Conservation (phyloP, 108 stramenopile species). For the Nannochloropsis oceanica region DNA sequence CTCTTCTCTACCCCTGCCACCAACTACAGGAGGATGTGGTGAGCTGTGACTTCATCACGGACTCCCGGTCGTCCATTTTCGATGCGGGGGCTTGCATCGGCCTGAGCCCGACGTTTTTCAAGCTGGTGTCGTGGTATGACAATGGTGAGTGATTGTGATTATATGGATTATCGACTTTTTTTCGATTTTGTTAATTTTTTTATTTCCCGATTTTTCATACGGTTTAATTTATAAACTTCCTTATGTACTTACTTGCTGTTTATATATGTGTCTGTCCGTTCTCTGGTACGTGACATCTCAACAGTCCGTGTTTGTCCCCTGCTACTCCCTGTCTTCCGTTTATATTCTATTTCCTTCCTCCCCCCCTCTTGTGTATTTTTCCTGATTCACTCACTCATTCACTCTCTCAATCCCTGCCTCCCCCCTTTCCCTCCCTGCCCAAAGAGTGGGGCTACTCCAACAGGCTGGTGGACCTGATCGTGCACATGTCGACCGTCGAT, state of each 20-base stretch:
- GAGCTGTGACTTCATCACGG: conserved; percentile 35
- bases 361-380: background rate
- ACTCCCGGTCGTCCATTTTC: conserved; percentile 39
- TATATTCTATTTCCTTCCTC: background rate
- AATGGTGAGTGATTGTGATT: background rate
- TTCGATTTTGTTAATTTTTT: background rate
- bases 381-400: background rate
- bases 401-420: background rate
- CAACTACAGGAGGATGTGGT: conserved; percentile 16
- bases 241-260: background rate
- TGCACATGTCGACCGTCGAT: conserved; percentile 25
- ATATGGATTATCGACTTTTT: no score
- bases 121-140: conserved; percentile 40
- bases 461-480: conserved; percentile 33
- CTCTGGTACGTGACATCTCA: no score
- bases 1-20: background rate
- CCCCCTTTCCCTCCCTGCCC: background rate
- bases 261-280: background rate
- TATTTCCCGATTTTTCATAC: no score
- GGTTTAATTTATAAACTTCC: background rate
- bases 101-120: conserved; percentile 40
- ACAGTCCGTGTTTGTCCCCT: no score
- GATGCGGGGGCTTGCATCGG: conserved; percentile 42
- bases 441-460: conserved; percentile 44
- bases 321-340: no score